phyloP scores from a whole-genome alignment of 371 early-diverging fungal species.

The Vairimorpha ceranae region DNA sequence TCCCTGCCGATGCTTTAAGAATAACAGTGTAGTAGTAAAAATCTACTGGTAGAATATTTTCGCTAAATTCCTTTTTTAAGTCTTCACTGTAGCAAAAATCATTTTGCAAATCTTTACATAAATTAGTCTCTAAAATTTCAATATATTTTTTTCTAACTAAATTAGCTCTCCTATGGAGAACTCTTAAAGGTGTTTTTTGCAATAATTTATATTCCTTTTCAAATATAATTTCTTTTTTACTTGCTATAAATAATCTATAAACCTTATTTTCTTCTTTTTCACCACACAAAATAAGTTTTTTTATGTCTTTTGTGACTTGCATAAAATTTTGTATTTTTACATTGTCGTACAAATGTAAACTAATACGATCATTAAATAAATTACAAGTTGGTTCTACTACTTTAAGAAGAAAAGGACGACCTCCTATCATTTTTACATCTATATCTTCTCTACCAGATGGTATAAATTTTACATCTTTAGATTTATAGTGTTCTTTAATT shows the following conservation, averaged over 20 bases:
- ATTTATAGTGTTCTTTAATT: slow-evolving; percentile 65
- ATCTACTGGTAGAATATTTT: slow-evolving; percentile 1
- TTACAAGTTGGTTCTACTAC: slow-evolving; percentile 72
- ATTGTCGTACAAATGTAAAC: slow-evolving; percentile 70
- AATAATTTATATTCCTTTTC: slow-evolving; percentile 62
- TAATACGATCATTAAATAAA: slow-evolving; percentile 74
- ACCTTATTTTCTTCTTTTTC: slow-evolving; percentile 43
- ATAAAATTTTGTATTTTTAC: slow-evolving; percentile 38
- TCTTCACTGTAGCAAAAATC: neutral
- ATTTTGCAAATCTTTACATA: neutral
- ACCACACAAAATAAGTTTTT: slow-evolving; percentile 31
- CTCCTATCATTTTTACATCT: slow-evolving; percentile 88
- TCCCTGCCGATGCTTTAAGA: slow-evolving; percentile 68
- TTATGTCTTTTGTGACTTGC: slow-evolving; percentile 31
- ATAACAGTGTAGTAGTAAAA: slow-evolving; percentile 28
- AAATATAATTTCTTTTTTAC: slow-evolving; percentile 15
- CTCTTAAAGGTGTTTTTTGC: slow-evolving; percentile 86
- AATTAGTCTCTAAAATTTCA: slow-evolving; percentile 11
- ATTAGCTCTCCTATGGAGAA: slow-evolving; percentile 64
- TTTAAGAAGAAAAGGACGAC: slow-evolving; percentile 83
- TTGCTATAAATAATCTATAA: slow-evolving; percentile 41
- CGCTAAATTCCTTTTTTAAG: neutral
- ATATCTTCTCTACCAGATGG: slow-evolving; percentile 87
- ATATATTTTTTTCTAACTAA: slow-evolving; percentile 39
- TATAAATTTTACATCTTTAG: slow-evolving; percentile 66